A percentile compares a stretch with the other conserved stretches of the same genome.
phyloP scores from a whole-genome alignment of 2,329 filamentous ascomycete genomes.

The Hypomyces perniciosus region DNA sequence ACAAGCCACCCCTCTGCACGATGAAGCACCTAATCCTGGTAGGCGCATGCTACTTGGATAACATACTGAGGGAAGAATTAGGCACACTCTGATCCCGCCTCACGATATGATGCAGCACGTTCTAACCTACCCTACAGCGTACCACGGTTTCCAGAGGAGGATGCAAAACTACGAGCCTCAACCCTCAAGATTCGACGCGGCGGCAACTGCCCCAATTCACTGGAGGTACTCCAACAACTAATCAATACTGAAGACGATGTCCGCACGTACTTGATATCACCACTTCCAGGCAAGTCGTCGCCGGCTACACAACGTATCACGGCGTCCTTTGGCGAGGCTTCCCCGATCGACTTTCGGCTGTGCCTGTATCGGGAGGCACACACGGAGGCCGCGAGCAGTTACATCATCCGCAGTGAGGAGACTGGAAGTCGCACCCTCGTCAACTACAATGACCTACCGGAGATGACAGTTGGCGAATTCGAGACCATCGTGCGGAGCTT shows the following conservation, averaged over 20 bases:
- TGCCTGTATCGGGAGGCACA: constrained; percentile 55
- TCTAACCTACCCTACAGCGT: constrained; percentile 40
- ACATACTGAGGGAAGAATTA: constrained; percentile 53
- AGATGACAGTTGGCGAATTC: constrained; percentile 63
- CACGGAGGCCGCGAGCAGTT: constrained; percentile 58
- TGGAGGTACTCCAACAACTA: constrained; percentile 65
- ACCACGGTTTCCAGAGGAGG: constrained; percentile 61
- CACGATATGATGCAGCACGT: background rate
- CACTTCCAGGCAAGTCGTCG: constrained; percentile 49
- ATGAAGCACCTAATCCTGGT: constrained; percentile 57
- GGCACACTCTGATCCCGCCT: background rate
- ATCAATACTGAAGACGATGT: constrained; percentile 27
- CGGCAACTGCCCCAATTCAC: constrained; percentile 66
- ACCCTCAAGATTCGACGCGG: constrained; percentile 55
- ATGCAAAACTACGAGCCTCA: constrained; percentile 65
- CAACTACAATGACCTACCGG: constrained; percentile 60
- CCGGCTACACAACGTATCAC: constrained; percentile 46
- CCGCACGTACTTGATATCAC: constrained; percentile 40
- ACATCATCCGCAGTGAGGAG: constrained; percentile 57
- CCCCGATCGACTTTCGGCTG: constrained; percentile 42
- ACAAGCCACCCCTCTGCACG: background rate
- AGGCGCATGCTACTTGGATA: constrained; percentile 66
- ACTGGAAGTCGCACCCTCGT: constrained; percentile 63
- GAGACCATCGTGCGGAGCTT: constrained; percentile 34
- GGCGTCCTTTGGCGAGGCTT: constrained; percentile 43